A percentile compares a stretch with the other conserved stretches of the same genome.
Evolutionary conservation across 441 rosid species (phyloP).

Genomic region (Francoa sonchifolia): DNA sequence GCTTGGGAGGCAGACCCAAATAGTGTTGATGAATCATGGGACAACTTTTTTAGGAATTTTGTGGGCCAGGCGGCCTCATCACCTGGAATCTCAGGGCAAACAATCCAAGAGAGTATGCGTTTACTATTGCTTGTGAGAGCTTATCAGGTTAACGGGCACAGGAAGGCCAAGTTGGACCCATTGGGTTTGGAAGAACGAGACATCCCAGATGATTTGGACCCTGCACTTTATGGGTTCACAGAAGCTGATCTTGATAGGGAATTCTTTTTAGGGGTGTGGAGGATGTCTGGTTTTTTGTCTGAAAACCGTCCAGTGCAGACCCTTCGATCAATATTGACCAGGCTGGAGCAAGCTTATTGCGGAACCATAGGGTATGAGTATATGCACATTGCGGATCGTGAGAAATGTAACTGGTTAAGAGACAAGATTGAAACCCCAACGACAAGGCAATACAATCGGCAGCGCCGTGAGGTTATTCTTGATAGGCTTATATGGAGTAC

Average conservation of each 20-base stretch:
- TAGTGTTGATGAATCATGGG: constrained; percentile 97
- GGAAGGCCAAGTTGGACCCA: constrained; percentile 18
- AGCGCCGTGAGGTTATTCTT: neutral
- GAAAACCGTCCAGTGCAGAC: constrained; percentile 17
- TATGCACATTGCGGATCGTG: constrained; percentile 4
- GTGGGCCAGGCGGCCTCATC: constrained; percentile 18
- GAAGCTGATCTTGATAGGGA: constrained; percentile 20
- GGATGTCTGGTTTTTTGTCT: constrained; percentile 17
- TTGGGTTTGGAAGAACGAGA: constrained; percentile 12
- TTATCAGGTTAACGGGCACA: constrained; percentile 20
- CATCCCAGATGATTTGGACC: constrained; percentile 14
- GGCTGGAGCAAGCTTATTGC: constrained; percentile 17
- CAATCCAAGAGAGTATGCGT: constrained; percentile 20
- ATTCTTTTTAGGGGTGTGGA: constrained; percentile 18
- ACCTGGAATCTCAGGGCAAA: constrained; percentile 17
- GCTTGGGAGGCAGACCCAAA: constrained; percentile 87
- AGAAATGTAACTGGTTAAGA: constrained; percentile 6
- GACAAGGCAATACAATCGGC: neutral
- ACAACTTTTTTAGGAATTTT: constrained; percentile 20
- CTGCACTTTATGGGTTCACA: constrained; percentile 14
- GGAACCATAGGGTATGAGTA: constrained; percentile 4
- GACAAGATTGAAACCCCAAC: neutral
- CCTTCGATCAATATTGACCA: constrained; percentile 12
- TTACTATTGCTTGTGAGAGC: constrained; percentile 16
- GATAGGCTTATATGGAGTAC: constrained; percentile 10